Conservation (phyloP, 129 eudicot species). For the Flaveria robusta region DNA sequence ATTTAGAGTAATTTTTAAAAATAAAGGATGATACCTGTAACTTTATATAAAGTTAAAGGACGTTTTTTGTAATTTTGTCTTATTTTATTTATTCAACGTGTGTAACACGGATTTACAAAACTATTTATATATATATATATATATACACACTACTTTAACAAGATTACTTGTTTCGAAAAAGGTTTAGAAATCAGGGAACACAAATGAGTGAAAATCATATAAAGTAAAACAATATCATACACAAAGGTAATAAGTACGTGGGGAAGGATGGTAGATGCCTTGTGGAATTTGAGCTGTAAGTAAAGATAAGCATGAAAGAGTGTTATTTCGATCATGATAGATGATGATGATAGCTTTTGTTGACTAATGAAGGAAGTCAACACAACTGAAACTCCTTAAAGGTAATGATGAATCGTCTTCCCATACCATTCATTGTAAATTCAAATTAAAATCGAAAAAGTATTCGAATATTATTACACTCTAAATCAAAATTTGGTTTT, state of each 20-base stretch:
- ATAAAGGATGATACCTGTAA: no score
- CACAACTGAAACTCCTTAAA: conserved; percentile 30
- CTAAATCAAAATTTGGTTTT: no score
- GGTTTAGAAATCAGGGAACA: conserved; percentile 21
- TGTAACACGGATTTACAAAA: no score
- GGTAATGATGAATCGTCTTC: conserved; percentile 22
- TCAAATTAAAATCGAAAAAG: not conserved
- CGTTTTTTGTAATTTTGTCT: no score
- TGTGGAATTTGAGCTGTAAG: conserved; percentile 29
- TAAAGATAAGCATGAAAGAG: conserved; percentile 30
- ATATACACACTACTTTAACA: not conserved
- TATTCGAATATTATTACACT: no score
- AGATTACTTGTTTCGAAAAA: conserved; percentile 21
- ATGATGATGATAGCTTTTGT: conserved; percentile 33
- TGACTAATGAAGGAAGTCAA: conserved; percentile 34
- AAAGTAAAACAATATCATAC: conserved; percentile 30
- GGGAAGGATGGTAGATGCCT: conserved; percentile 6
- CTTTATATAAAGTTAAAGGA: no score
- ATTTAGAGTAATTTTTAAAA: no score
- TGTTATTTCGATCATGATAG: conserved; percentile 27
- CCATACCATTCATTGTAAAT: not conserved
- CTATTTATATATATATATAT: no score
- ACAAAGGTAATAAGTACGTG: conserved; percentile 29
- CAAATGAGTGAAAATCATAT: conserved; percentile 21
- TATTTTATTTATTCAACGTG: no score